Base-by-base conservation (phyloP, 495 filamentous ascomycete genomes). In the Trichoderma erinaceum region DNA sequence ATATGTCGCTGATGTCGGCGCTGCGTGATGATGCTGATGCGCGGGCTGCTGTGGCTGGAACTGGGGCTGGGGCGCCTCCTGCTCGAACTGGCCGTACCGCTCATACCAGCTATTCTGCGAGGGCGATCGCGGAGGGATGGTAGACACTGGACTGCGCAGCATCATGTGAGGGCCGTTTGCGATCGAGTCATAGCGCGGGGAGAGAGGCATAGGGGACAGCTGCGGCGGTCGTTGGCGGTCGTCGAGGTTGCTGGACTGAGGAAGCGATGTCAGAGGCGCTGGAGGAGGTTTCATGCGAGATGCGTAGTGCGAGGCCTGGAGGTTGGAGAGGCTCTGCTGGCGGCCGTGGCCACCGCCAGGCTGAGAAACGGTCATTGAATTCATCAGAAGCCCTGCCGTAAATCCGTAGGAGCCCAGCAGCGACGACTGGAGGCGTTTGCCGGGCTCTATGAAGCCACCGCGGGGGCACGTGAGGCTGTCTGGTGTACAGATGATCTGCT, bases 131-230 rank as follows among this genome's bases (percentile, higher is more conserved):
- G 70, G 64, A 43, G 68, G 41, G 66, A 65, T 63, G 65, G 66
- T 69, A 68, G 23, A 68, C 32, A 44, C n/a, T 44, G 35, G 25
- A 71, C 66, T 35, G 68, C 63, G 56, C 56, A 61, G 56, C 56
- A 61, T 23, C 56, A 61, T 61, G 29, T 69, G 66, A 16, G 66
- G 38, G 66, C 63, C 71, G 64, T 69, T 75, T 12, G 72, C 71
- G 41, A 80, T 72, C 48, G 81, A 80, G 63, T 82, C 80, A 78
- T 80, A 82, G 67, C 80, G 75, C 16, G 80, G 75, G 6, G 80
- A 82, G 63, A 73, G 69, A 64, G 72, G 69, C 68, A 70, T 52
- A 27, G 65, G 23, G 3, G 68, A 65, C 16, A 69, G 50, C 16
- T 64, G 68, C 7, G 68, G 68, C 21, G 52, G 64, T 70, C 56